Evolutionary conservation across 1,139 yeast species (phyloP).

Genomic region (Hemisphaericaspora lyxosophila): DNA sequence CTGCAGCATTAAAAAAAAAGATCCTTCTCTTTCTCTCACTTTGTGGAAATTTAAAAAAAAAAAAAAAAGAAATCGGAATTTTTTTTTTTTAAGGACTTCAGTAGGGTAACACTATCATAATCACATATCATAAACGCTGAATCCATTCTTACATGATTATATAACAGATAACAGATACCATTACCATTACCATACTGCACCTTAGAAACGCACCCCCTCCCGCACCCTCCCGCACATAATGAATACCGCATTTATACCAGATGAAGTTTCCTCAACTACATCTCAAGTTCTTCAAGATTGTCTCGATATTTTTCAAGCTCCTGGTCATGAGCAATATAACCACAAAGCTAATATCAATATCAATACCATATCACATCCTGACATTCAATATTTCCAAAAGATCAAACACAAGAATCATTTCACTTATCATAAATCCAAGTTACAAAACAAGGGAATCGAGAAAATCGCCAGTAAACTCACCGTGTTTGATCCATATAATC

Average conservation of each 20-base stretch:
- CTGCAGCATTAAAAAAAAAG: no score
- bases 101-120: no score
- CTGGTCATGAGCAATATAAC: constrained; percentile 18
- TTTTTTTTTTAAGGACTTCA: no score
- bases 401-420: constrained; percentile 40
- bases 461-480: constrained; percentile 17
- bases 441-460: constrained; percentile 13
- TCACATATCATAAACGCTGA: no score
- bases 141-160: no score
- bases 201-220: no score
- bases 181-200: no score
- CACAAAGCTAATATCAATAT: constrained; percentile 14
- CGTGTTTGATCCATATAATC: constrained; percentile 36
- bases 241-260: constrained; percentile 1
- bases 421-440: constrained; percentile 34
- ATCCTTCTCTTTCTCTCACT: no score
- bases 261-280: constrained; percentile 20
- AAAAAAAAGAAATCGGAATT: no score
- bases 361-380: constrained; percentile 30
- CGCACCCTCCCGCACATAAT: no score
- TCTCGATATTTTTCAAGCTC: constrained; percentile 25
- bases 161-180: no score
- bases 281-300: constrained; percentile 33
- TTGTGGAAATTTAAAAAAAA: no score
- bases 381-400: constrained; percentile 38